Conservation (phyloP, 2,329 filamentous ascomycete genomes). For the Sarocladiaceae sp. region DNA sequence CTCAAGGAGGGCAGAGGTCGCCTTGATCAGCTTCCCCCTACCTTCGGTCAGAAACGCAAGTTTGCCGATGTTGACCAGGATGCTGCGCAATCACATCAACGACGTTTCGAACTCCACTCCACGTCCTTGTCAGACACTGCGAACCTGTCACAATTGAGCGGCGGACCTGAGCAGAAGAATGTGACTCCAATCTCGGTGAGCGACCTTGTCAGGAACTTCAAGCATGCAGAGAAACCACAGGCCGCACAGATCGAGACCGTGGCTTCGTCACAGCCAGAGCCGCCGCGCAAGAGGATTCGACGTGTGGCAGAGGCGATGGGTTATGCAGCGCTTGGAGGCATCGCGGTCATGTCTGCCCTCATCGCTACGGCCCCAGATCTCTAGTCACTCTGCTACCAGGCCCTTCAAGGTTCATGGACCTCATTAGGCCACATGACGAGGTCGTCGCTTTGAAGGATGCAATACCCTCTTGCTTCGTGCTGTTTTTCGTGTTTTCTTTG, state of each 20-base stretch:
- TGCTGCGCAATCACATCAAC: not conserved
- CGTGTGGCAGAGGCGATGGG: slow-evolving; percentile 31
- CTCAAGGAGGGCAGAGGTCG: too few relatives aligned
- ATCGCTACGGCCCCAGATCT: slow-evolving; percentile 32
- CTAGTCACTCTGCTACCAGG: too few relatives aligned
- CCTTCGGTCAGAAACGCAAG: not conserved
- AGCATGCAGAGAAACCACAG: too few relatives aligned
- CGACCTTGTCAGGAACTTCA: too few relatives aligned
- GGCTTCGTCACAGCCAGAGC: not conserved
- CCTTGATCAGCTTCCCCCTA: too few relatives aligned
- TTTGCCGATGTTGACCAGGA: not conserved
- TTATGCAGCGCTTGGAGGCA: slow-evolving; percentile 31
- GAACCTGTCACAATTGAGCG: not conserved
- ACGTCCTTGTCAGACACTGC: not conserved
- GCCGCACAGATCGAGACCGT: too few relatives aligned
- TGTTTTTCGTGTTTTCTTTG: not conserved
- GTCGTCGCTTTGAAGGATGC: too few relatives aligned
- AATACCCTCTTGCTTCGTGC: too few relatives aligned
- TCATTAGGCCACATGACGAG: too few relatives aligned
- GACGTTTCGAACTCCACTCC: too few relatives aligned
- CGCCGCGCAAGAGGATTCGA: slow-evolving; percentile 27
- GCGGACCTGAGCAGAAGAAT: not conserved
- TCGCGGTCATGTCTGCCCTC: slow-evolving; percentile 34
- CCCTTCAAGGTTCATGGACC: too few relatives aligned
- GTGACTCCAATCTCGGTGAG: too few relatives aligned